Evolutionary conservation across 306 rosid genomes (phyloP), one percentile per base, ranked within the genome.

Genomic region (Parietaria judaica): DNA sequence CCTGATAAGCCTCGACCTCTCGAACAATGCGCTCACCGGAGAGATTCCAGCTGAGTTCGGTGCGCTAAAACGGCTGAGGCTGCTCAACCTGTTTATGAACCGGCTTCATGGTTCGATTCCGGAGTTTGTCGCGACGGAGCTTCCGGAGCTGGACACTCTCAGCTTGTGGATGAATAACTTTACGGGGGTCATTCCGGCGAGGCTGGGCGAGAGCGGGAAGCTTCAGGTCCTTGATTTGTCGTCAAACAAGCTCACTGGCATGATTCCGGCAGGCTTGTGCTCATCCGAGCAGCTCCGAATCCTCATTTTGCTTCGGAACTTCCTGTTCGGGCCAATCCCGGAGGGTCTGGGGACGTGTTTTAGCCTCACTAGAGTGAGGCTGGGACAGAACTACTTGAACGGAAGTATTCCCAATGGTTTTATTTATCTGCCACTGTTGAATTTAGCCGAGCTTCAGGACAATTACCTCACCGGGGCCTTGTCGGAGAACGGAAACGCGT

Each of bases 131-230:
- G 97, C 84, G 14, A 49, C 53, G 0, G 89, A 82, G 2, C 73
- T 86, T 15, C 84, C 84, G 0, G 51, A 82, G 55, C 79, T 90
- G 69, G 90, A 80, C 46, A 72, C 82, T 3, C 82, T 90, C 53
- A 79, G 62, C 12, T 78, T 90, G 44, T 90, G 92, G 95, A 82
- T 57, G 89, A 90, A 90, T 89, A 86, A 86, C 78, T 90, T 90
- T 79, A 86, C 92, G 0, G 95, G 97, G 59, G 81, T 70, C 58
- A 84, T 90, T 15, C 97, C 97, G 1, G 62, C 74, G 71, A 77
- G 66, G 43, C 97, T 90, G 3, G 97, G 97, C 63, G 76, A 65
- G 9, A 84, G 65, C 50, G 89, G 88, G 69, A 86, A 79, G 68
- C 84, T 90, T 10, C 84, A 77, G 50, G 11, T 60, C n/a, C 80